Evolutionary conservation across 805 yeast species (phyloP).

Genomic region (Candida taoyuanica): DNA sequence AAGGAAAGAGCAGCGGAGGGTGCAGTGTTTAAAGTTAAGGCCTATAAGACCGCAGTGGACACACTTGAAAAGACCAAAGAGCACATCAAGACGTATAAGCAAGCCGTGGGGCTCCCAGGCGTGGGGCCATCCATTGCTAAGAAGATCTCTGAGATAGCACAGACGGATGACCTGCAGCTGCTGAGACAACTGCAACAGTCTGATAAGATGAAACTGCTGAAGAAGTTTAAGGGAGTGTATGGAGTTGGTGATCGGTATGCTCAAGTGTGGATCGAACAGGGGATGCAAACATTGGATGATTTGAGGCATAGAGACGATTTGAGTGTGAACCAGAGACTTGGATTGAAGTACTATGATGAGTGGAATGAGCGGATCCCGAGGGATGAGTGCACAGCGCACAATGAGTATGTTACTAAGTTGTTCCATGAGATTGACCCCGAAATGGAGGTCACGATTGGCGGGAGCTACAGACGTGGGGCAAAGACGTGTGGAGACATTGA

Average conservation of each 20-base stretch:
- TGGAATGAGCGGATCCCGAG: conserved; percentile 43
- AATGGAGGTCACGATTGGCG: conserved; percentile 38
- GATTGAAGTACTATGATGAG: conserved; percentile 44
- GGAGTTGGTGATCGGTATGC: conserved; percentile 48
- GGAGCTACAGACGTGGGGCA: conserved; percentile 50
- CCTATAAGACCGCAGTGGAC: conserved; percentile 42
- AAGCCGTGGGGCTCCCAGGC: conserved; percentile 38
- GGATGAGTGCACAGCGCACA: conserved; percentile 39
- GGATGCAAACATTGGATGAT: conserved; percentile 37
- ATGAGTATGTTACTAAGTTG: conserved; percentile 27
- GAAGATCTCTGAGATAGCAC: conserved; percentile 43
- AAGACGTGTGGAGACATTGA: conserved; percentile 49
- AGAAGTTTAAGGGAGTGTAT: conserved; percentile 36
- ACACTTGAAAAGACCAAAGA: conserved; percentile 29
- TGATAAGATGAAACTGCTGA: conserved; percentile 25
- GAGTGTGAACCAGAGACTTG: conserved; percentile 31
- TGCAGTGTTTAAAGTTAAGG: conserved; percentile 35
- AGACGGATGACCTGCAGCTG: conserved; percentile 30
- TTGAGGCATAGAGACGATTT: conserved; percentile 28
- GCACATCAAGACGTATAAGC: conserved; percentile 30
- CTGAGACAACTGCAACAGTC: conserved; percentile 24
- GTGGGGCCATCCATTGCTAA: conserved; percentile 37
- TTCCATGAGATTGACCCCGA: conserved; percentile 31
- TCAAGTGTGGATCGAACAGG: conserved; percentile 34
- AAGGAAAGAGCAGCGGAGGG: conserved; percentile 24